These are phyloP conservation scores for Viola odorata DNA, from an alignment of 345 rosid genomes.

Conservation along the genomic window DNA sequence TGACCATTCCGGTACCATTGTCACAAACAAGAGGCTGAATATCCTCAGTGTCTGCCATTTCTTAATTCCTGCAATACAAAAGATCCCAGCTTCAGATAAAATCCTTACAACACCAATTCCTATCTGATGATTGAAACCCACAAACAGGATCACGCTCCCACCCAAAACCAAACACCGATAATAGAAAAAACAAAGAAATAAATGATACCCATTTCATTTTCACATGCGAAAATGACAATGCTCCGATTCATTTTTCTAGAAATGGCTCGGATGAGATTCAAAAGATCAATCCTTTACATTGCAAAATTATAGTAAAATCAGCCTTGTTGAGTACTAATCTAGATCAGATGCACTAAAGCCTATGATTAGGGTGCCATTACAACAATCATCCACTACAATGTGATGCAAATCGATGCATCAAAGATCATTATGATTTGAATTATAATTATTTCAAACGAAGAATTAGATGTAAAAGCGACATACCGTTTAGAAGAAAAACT, in stretches of 20 bases:
- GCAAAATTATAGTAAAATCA: neutral
- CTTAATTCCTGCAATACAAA: slow-evolving; percentile 25
- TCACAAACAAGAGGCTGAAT: slow-evolving; percentile 62
- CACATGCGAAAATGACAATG: neutral
- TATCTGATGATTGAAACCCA: neutral
- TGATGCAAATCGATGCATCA: no score
- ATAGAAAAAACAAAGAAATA: neutral
- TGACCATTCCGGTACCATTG: slow-evolving; percentile 68
- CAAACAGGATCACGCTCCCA: no score
- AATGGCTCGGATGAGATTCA: neutral
- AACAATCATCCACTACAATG: no score
- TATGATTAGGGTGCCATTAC: no score
- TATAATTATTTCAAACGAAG: no score
- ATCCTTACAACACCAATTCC: neutral
- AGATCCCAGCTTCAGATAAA: slow-evolving; percentile 3
- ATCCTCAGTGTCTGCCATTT: slow-evolving; percentile 59
- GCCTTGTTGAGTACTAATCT: no score
- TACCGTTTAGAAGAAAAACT: neutral
- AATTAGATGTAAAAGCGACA: neutral
- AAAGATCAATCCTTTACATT: slow-evolving; percentile 3
- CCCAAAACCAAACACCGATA: no score
- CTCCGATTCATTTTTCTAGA: neutral
- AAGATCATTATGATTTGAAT: no score
- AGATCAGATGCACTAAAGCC: no score
- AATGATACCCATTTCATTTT: neutral